Evolutionary conservation across 768 basidiomycete genomes (phyloP).

Genomic region (Mycena olivaceomarginata): DNA sequence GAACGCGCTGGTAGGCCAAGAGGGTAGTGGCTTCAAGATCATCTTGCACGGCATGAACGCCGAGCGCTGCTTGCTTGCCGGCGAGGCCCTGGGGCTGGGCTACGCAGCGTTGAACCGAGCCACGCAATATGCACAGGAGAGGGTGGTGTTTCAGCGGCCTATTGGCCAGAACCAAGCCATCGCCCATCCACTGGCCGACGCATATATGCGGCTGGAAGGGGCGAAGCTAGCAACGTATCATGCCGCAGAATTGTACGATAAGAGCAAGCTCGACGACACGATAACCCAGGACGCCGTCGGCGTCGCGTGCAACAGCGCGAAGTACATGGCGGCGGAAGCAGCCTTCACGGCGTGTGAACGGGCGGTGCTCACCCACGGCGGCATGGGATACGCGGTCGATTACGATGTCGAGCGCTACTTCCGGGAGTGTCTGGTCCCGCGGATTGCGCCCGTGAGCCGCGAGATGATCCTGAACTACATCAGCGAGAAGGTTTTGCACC

Average conservation of each 20-base stretch:
- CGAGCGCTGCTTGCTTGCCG: constrained; percentile 44
- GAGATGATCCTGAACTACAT: constrained; percentile 46
- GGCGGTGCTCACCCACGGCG: constrained; percentile 41
- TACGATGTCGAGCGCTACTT: constrained; percentile 45
- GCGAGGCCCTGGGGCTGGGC: constrained; percentile 45
- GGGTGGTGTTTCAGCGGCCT: constrained; percentile 41
- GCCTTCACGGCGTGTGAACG: constrained; percentile 44
- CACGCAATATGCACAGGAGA: constrained; percentile 35
- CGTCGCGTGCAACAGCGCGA: constrained; percentile 40
- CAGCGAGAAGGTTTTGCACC: constrained; percentile 34
- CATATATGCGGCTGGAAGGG: constrained; percentile 41
- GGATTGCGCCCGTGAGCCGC: constrained; percentile 45
- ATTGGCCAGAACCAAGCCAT: constrained; percentile 45
- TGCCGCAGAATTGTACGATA: constrained; percentile 42
- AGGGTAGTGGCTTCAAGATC: constrained; percentile 44
- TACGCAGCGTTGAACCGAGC: constrained; percentile 41
- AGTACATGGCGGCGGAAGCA: constrained; percentile 45
- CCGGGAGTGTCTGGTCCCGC: constrained; percentile 42
- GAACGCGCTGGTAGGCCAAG: constrained; percentile 32
- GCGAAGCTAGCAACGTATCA: constrained; percentile 44
- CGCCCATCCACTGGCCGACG: constrained; percentile 42
- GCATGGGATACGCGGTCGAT: constrained; percentile 45
- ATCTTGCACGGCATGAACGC: constrained; percentile 46
- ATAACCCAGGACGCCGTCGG: constrained; percentile 29
- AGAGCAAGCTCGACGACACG: constrained; percentile 22